Conservation (phyloP, 306 rosid species). For the Fragaria iinumae region DNA sequence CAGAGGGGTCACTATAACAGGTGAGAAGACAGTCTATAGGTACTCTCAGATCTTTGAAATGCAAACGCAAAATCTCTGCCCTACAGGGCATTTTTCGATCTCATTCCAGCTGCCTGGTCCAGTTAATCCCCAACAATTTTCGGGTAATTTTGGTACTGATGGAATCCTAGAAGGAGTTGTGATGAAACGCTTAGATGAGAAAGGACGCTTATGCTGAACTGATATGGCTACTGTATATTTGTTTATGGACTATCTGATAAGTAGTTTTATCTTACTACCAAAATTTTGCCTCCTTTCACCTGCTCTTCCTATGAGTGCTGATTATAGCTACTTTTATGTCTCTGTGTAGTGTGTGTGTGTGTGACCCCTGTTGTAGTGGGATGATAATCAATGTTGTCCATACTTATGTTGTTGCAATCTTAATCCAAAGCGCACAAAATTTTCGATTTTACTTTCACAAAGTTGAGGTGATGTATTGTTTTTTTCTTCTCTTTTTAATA, state of each 20-base stretch:
- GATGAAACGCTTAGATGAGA: conserved; percentile 25
- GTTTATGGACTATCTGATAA: not conserved
- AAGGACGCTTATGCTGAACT: not conserved
- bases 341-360: too few relatives aligned
- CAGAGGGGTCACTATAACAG: conserved; percentile 35
- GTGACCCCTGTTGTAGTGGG: not conserved
- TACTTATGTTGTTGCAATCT: not conserved
- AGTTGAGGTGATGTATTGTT: too few relatives aligned
- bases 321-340: not conserved
- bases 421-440: not conserved
- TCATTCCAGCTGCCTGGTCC: conserved; percentile 45
- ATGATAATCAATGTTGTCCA: not conserved
- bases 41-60: conserved; percentile 39
- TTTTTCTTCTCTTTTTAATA: too few relatives aligned
- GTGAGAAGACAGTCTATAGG: conserved; percentile 39
- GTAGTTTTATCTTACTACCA: not conserved
- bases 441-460: not conserved
- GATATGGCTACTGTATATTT: not conserved
- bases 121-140: conserved; percentile 33
- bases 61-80: conserved; percentile 43
- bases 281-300: not conserved
- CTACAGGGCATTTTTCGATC: conserved; percentile 41
- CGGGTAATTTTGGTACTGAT: conserved; percentile 38
- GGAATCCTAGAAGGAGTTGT: conserved; percentile 43
- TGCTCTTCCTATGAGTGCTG: not conserved